Base-by-base conservation (phyloP, 768 basidiomycete genomes). In the Mycena latifolia region DNA sequence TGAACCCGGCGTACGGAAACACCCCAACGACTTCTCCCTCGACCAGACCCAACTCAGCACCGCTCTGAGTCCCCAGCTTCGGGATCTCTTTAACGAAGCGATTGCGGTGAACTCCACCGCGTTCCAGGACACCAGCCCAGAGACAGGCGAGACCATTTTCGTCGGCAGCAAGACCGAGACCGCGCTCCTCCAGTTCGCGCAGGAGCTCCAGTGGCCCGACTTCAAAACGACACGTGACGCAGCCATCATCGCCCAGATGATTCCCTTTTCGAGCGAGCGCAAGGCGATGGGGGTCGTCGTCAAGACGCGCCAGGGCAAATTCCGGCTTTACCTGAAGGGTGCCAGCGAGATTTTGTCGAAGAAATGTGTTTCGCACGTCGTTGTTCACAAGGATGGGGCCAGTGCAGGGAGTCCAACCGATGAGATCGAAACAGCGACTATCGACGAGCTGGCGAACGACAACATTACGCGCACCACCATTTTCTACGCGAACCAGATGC, bases 151-250 rank as follows among this genome's bases (percentile, higher is more conserved):
- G 69, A 61, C 74, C 22, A 77, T 86, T 25, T 96, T 98, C 74
- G 84, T 98, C 52, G 97, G 97, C 14, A 93, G 88, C 81, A 99
- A 99, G 85, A 99, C 97, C 2, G 97, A 98, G 81, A 94, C 92
- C 2, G 96, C 96, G 2, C 84, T 99, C 20, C 82, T 99, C 18
- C 85, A 88, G 70, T 94, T 98, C 67, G 93, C 92, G 15, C 89
- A 92, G 80, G 89, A 92, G 33, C 87, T 92, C 45, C 81, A 84
- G 17, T 99, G 96, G 95, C 77, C 80, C 9, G 80, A 89, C 64
- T 96, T 93, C 81, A 86, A 81, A 75, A 72, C 83, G 55, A 88
- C 86, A 3, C 86, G 97, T 22, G 89, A 92, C 11, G 66, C 73
- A 18, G 86, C 86, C 27, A 70, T 83, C 9, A 77, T 95, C 43